Conservation (phyloP, 164 flowering plant genomes). For the Liriodendron chinense region DNA sequence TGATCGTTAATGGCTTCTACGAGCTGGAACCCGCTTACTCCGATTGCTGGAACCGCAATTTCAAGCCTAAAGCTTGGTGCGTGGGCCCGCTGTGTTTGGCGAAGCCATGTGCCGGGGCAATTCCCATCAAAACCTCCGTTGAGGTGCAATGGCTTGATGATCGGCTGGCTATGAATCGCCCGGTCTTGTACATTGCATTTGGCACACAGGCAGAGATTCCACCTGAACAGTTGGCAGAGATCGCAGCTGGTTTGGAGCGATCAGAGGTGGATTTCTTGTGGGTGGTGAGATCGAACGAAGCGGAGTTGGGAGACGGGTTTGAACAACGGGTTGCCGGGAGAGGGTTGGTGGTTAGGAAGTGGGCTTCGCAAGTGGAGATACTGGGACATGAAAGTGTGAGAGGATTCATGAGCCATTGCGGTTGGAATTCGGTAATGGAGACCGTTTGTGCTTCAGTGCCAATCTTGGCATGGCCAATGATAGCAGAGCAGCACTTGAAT, state of each 20-base stretch:
- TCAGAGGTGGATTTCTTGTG: conserved; percentile 17
- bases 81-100: conserved; percentile 32
- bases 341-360: conserved; percentile 24
- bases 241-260: conserved; percentile 20
- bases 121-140: background rate
- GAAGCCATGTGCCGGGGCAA: background rate
- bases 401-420: conserved; percentile 40
- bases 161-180: background rate
- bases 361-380: conserved; percentile 28
- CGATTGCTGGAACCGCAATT: conserved; percentile 16
- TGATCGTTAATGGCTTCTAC: conserved; percentile 25
- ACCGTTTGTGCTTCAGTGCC: conserved; percentile 30
- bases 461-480: conserved; percentile 27
- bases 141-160: conserved; percentile 21
- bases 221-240: conserved; percentile 19
- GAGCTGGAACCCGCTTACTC: conserved; percentile 19
- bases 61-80: conserved; percentile 19
- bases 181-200: conserved; percentile 23
- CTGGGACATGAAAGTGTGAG: conserved; percentile 22
- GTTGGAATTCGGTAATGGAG: conserved; percentile 39
- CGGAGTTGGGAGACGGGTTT: conserved; percentile 10
- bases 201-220: conserved; percentile 22
- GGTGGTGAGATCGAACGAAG: conserved; percentile 15
- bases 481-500: conserved; percentile 33
- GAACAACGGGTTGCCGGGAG: conserved; percentile 17